phyloP scores from a whole-genome alignment of 768 basidiomycete genomes.

The Leccinum disarticulatum region DNA sequence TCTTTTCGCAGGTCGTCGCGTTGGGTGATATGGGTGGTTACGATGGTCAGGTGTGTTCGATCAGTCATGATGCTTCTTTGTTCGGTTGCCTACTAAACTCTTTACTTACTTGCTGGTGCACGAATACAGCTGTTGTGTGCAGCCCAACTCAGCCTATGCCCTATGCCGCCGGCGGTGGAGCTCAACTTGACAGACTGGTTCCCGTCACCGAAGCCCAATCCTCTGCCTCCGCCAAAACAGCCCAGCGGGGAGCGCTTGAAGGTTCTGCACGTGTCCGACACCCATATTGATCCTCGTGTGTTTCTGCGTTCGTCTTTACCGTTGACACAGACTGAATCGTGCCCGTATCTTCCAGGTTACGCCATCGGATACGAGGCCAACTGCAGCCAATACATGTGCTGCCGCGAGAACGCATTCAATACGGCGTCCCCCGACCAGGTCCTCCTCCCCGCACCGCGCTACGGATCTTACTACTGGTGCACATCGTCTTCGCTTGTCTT shows the following conservation, averaged over 20 bases:
- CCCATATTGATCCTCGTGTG: constrained; percentile 52
- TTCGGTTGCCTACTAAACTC: background rate
- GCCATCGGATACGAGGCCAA: constrained; percentile 70
- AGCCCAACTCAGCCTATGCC: constrained; percentile 36
- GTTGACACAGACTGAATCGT: background rate
- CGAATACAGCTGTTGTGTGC: constrained; percentile 35
- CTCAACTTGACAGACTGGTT: constrained; percentile 51
- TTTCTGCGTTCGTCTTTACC: background rate
- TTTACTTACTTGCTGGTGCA: background rate
- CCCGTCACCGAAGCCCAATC: constrained; percentile 49
- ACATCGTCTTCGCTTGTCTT: background rate
- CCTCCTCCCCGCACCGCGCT: constrained; percentile 60
- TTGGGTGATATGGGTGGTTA: constrained; percentile 47
- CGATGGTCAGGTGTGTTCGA: constrained; percentile 44
- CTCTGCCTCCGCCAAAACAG: constrained; percentile 40
- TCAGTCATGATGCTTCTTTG: background rate
- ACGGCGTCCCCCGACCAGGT: constrained; percentile 44
- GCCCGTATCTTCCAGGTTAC: constrained; percentile 47
- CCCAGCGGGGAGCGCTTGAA: constrained; percentile 47
- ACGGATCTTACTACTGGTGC: constrained; percentile 41
- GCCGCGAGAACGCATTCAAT: constrained; percentile 53
- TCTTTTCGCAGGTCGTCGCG: constrained; percentile 48
- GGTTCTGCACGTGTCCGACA: constrained; percentile 49
- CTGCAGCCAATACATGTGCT: constrained; percentile 64
- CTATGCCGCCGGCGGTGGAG: constrained; percentile 39